Percentiles rank a stretch among this genome's conserved stretches.
Evolutionary conservation across 1,139 yeast species (phyloP).

Genomic region (Suhomyces bokatorum): DNA sequence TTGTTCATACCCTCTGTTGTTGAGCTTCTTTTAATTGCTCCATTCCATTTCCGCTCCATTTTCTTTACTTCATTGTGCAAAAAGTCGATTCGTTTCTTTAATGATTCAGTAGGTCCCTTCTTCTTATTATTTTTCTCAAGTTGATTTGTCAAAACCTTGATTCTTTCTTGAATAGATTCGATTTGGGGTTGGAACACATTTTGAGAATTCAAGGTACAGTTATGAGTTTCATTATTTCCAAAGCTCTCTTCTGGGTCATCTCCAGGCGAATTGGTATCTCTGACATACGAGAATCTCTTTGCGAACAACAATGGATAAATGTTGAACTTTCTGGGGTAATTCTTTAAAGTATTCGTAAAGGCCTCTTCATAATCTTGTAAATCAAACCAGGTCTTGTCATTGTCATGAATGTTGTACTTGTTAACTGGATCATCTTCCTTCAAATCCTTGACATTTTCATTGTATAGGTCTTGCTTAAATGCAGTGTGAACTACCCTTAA

Average conservation of each 20-base stretch:
- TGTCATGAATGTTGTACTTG: constrained; percentile 31
- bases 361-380: constrained; percentile 45
- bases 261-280: constrained; percentile 32
- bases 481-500: constrained; percentile 36
- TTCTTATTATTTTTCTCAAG: constrained; percentile 18
- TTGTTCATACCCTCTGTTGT: not conserved
- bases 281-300: constrained; percentile 38
- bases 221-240: constrained; percentile 34
- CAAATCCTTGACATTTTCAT: not conserved
- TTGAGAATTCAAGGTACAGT: constrained; percentile 29
- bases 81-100: constrained; percentile 24
- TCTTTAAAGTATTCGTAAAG: constrained; percentile 29
- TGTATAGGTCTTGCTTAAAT: constrained; percentile 34
- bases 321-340: constrained; percentile 24
- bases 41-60: constrained; percentile 12
- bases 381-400: constrained; percentile 45
- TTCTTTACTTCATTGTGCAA: constrained; percentile 26
- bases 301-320: constrained; percentile 40
- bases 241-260: constrained; percentile 19
- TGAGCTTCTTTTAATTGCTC: not conserved
- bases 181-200: constrained; percentile 33
- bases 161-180: constrained; percentile 29
- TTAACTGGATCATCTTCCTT: constrained; percentile 12
- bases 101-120: constrained; percentile 12
- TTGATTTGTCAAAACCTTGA: constrained; percentile 28